These are phyloP conservation scores for Ilyonectria mors-panacis DNA, from an alignment of 2,329 filamentous ascomycete species.

Conservation along the genomic window DNA sequence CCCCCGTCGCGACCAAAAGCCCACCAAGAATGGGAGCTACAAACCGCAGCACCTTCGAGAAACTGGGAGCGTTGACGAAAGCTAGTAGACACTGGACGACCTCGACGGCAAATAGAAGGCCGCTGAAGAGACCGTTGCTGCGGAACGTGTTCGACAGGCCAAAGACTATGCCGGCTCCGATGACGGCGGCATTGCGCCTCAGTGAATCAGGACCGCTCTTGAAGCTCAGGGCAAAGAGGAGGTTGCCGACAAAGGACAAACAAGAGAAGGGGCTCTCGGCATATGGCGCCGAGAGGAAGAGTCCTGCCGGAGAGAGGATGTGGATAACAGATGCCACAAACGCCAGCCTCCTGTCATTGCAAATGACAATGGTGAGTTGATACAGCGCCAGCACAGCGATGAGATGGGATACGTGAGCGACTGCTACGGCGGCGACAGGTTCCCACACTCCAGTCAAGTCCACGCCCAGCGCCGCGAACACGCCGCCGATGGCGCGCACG, in stretches of 20 bases:
- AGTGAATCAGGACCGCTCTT: slow-evolving; percentile 45
- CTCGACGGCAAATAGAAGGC: slow-evolving; percentile 80
- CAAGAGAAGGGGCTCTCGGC: slow-evolving; percentile 85
- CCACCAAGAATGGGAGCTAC: slow-evolving; percentile 76
- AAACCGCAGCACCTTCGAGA: slow-evolving; percentile 66
- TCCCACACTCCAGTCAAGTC: slow-evolving; percentile 45
- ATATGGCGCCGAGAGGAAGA: slow-evolving; percentile 92
- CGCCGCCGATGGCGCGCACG: slow-evolving; percentile 54
- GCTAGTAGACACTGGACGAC: slow-evolving; percentile 56
- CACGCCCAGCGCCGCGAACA: slow-evolving; percentile 38
- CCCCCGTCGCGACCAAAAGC: slow-evolving; percentile 75
- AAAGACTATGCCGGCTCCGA: slow-evolving; percentile 78
- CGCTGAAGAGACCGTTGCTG: slow-evolving; percentile 89
- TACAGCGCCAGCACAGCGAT: slow-evolving; percentile 82
- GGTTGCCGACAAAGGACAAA: slow-evolving; percentile 81
- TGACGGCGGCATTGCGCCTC: slow-evolving; percentile 63
- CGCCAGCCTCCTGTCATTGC: slow-evolving; percentile 67
- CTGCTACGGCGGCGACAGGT: slow-evolving; percentile 70
- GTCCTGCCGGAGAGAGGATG: slow-evolving; percentile 86
- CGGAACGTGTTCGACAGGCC: slow-evolving; percentile 81
- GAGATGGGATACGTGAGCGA: slow-evolving; percentile 84
- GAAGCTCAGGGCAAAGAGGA: slow-evolving; percentile 73
- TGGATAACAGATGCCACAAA: slow-evolving; percentile 82
- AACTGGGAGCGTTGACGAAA: slow-evolving; percentile 44
- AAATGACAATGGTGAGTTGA: slow-evolving; percentile 72